Evolutionary conservation across 2,329 filamentous ascomycete species (phyloP), one percentile per base, ranked within the genome.

Genomic region (Cytospora chrysosperma): DNA sequence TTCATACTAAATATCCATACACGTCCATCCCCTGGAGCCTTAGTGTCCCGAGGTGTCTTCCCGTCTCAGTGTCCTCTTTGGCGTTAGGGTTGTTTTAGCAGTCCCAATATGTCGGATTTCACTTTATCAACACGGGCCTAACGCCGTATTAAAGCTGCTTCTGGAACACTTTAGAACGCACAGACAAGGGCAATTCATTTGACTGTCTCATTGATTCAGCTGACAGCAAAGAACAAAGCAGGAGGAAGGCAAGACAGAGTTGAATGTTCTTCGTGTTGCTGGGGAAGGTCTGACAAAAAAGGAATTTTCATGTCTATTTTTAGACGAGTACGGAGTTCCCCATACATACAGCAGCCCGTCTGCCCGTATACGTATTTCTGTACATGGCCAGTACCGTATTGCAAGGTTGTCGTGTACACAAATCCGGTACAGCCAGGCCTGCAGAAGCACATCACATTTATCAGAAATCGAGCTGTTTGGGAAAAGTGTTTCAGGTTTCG

Each of bases 71-170:
- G 21, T 24, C n/a, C 43, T 21, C 19, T 24, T 47, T 47, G 10
- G 43, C 13, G 43, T 47, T 47, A 47, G 43, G 21, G n/a, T 32
- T n/a, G 32, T 43, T 43, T 52, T 58, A 50, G 27, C 56, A 59
- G 56, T 50, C 34, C 58, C 58, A 60, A 54, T 47, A 47, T 47
- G 50, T 47, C 58, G 58, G 58, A 34, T 49, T 34, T 13, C 5
- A 47, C 9, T 12, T 21, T n/a, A 47, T 47, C 37, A 40, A 8
- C 17, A 47, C 40, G 59, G 51, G 27, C 51, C 34, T 43, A 54
- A 55, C 59, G 51, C 55, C 51, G 59, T 34, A 49, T 51, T 27
- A 50, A 37, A 21, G 34, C n/a, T 51, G 43, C 58, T 60, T 60
- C 50, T 60, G 58, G 58, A 60, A 54, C 58, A 21, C 37, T 10